Percentiles rank a stretch among this genome's conserved stretches.
Evolutionary conservation across 768 basidiomycete species (phyloP).

Genomic region (Fomitopsis serialis): DNA sequence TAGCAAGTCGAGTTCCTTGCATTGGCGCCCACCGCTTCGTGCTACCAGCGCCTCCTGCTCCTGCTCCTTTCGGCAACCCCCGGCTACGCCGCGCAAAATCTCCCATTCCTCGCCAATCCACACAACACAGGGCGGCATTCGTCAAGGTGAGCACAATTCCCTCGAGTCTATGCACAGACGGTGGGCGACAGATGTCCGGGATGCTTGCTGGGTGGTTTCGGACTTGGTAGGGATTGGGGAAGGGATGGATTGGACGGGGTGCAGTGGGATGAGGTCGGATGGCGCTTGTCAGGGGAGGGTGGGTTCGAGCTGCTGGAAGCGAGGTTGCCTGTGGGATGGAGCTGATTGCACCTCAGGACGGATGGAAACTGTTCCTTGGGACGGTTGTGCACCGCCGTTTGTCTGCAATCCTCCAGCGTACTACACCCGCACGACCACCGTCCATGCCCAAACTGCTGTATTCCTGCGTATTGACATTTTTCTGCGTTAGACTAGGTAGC

Average conservation of each 20-base stretch:
- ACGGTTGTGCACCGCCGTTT: conserved; percentile 5
- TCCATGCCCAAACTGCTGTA: too few species aligned
- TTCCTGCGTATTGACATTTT: not conserved
- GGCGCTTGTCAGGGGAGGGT: not conserved
- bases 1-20: too few species aligned
- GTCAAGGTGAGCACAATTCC: conserved; percentile 23
- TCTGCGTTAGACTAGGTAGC: not conserved
- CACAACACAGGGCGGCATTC: conserved; percentile 22
- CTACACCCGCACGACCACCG: not conserved
- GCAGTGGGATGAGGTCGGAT: not conserved
- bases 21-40: not conserved
- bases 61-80: conserved; percentile 70
- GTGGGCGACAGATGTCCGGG: not conserved
- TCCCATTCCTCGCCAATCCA: conserved; percentile 10
- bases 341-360: too few species aligned
- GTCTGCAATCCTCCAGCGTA: too few species aligned
- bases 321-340: too few species aligned
- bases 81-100: conserved; percentile 33
- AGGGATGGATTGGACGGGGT: conserved; percentile 16
- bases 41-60: not conserved
- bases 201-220: conserved; percentile 2
- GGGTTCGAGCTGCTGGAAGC: not conserved
- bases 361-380: too few species aligned
- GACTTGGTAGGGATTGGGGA: not conserved
- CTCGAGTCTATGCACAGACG: conserved; percentile 6